These are phyloP conservation scores for Pyrenophora graminea DNA, from an alignment of 2,329 filamentous ascomycete genomes.

Conservation along the genomic window DNA sequence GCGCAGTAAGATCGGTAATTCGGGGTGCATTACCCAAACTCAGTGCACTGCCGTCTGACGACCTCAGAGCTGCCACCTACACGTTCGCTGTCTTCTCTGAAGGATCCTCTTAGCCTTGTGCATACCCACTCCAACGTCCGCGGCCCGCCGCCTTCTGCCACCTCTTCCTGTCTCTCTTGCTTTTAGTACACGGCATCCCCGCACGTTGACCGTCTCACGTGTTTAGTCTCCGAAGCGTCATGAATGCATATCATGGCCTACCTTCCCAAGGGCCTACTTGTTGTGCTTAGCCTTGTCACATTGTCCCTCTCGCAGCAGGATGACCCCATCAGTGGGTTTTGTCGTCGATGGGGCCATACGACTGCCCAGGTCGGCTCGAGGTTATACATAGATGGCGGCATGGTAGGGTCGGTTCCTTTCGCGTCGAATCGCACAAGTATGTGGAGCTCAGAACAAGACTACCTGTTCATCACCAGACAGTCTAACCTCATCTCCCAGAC, in stretches of 20 bases:
- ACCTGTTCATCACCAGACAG: neutral
- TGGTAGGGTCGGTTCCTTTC: constrained; percentile 38
- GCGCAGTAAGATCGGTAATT: constrained; percentile 33
- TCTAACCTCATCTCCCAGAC: constrained; percentile 47
- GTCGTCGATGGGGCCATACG: constrained; percentile 59
- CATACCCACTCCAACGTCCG: constrained; percentile 21
- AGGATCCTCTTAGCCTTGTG: constrained; percentile 35
- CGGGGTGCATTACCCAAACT: constrained; percentile 15
- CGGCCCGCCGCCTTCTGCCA: constrained; percentile 15
- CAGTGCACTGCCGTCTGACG: constrained; percentile 26
- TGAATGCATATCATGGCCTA: constrained; percentile 41
- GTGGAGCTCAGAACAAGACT: constrained; percentile 26
- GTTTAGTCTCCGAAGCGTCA: constrained; percentile 20
- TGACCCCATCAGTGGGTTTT: constrained; percentile 60
- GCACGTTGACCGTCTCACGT: constrained; percentile 23
- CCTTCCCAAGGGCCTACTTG: constrained; percentile 31
- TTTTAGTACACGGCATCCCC: constrained; percentile 11
- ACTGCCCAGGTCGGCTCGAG: constrained; percentile 62
- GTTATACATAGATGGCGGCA: constrained; percentile 63
- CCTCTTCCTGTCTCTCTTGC: constrained; percentile 17
- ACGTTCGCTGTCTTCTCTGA: constrained; percentile 22
- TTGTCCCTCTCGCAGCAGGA: constrained; percentile 46
- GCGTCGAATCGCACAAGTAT: constrained; percentile 57
- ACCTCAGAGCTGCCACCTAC: constrained; percentile 21
- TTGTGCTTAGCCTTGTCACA: constrained; percentile 33